Evolutionary conservation across 2,329 filamentous ascomycete species (phyloP), one percentile per base, ranked within the genome.

Genomic region (Diaporthe australafricana): DNA sequence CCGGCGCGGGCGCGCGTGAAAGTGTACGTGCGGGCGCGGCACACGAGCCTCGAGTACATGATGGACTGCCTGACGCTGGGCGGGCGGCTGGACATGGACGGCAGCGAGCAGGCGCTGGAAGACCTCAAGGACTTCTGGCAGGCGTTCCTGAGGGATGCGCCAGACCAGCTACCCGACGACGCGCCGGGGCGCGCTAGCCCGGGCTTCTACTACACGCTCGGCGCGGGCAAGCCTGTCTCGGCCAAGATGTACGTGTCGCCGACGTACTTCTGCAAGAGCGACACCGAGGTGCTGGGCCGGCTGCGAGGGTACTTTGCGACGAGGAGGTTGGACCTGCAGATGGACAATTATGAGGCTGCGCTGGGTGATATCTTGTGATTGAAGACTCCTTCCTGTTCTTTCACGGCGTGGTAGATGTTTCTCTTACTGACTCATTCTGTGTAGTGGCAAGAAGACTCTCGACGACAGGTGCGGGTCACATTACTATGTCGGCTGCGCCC

Each of bases 21-120:
- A 53, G 73, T 77, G 62, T 77, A 77, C 53, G 72, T 76, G 2
- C 75, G 76, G 14, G 74, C 74, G 2, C 75, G 72, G 16, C 68
- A 74, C 52, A 77, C 75, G 3, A 74, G 75, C 20, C 47, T 75
- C 22, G 75, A 76, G 7, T 77, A 75, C 62, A 71, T 77, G 35
- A 75, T 77, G 73, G 76, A 77, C 68, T 74, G 71, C n/a, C 70
- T 77, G 11, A 77, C 76, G 2, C 72, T 77, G 6, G 76, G 76
- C 17, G 76, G 76, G 17, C 68, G 71, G 20, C 67, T 74, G 30
- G 57, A 74, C 56, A 48, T 74, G 38, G 68, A 60, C 17, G 48
- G 56, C 8, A 42, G 22, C n/a, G 65, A 73, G 42, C 73, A 76
- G 68, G 75, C 75, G 1, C 68, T 77, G 14, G 65, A 57, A 25